Base-by-base conservation (phyloP, 75 land plant genomes). In the Ceratopteris richardii region DNA sequence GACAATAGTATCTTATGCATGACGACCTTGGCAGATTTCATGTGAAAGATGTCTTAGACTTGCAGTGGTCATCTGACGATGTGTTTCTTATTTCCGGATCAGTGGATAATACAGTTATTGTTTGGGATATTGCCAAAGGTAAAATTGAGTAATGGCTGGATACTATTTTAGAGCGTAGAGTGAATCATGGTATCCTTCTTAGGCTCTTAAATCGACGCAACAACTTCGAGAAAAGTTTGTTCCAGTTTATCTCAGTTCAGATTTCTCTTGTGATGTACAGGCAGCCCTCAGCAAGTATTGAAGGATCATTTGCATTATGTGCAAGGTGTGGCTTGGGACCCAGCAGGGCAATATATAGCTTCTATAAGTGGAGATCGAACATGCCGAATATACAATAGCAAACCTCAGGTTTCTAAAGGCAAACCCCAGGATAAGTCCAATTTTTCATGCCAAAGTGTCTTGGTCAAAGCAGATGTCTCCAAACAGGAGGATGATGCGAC, bases 301-400 rank as follows among this genome's bases (percentile, higher is more conserved):
- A 89, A 81, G 73, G 69, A 77, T 27, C 99, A 95, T 77, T 31
- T 71, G 37, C 99, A 95, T 57, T 95, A 90, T 73, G 99, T 95
- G 58, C 99, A 95, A 71, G 99, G 99, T 18, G 92, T 95, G 42
- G 96, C 99, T 28, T 95, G 96, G 99, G 99, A 95, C 78, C 99
- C 99, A n/a, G 48, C 75, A 56, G 79, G 73, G 36, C 74, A 81
- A 12, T 95, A 81, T 75, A 58, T 86, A 62, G 96, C 88, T 33
- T 95, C 99, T 20, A 62, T 90, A 25, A 95, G 99, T 62, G 81
- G 84, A 10, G 99, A 95, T 62, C 76, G 99, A 54, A 81, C 96
- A 31, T 90, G 96, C 57, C 70, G 96, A 41, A 80, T 95, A 46
- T 86, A 90, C 67, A 72, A 60, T 3, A 72, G 77, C 47, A 84